phyloP scores from a whole-genome alignment of 208 protist genomes.

The Trypanosoma platydactyli region DNA sequence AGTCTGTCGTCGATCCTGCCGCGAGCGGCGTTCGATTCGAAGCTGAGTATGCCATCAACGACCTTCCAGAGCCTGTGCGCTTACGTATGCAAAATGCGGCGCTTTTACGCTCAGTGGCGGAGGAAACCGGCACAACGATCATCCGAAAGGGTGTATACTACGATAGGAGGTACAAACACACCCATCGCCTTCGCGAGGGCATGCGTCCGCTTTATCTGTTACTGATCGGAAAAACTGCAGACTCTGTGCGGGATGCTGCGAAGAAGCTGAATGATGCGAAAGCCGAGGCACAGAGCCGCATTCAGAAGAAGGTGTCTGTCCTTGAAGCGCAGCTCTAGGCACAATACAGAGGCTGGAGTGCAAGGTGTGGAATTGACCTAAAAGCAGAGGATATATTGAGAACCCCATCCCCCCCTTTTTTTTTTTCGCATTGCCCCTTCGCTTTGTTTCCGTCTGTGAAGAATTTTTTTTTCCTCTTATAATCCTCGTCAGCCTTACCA shows the following conservation, averaged over 20 bases:
- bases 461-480: constrained; percentile 11
- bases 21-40: constrained; percentile 64
- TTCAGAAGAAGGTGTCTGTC: constrained; percentile 50
- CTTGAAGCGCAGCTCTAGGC: constrained; percentile 49
- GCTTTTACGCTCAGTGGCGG: constrained; percentile 56
- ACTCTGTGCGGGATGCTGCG: constrained; percentile 63
- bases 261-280: constrained; percentile 66
- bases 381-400: not conserved
- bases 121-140: constrained; percentile 73
- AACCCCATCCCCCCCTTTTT: not conserved
- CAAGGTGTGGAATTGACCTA: not conserved
- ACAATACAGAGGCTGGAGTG: not conserved
- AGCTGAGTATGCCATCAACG: constrained; percentile 84
- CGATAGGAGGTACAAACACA: constrained; percentile 72
- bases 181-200: constrained; percentile 71
- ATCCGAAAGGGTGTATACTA: constrained; percentile 87
- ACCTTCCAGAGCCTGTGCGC: constrained; percentile 67
- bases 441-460: constrained; percentile 4
- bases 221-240: constrained; percentile 66
- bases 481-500: not conserved
- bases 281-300: constrained; percentile 47
- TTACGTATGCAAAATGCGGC: constrained; percentile 56
- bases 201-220: constrained; percentile 80
- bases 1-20: constrained; percentile 38
- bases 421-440: constrained; percentile 6